A percentile compares a stretch with the other conserved stretches of the same genome.
These are phyloP conservation scores for Malus asiatica DNA, from an alignment of 306 rosid species.

Conservation along the genomic window DNA sequence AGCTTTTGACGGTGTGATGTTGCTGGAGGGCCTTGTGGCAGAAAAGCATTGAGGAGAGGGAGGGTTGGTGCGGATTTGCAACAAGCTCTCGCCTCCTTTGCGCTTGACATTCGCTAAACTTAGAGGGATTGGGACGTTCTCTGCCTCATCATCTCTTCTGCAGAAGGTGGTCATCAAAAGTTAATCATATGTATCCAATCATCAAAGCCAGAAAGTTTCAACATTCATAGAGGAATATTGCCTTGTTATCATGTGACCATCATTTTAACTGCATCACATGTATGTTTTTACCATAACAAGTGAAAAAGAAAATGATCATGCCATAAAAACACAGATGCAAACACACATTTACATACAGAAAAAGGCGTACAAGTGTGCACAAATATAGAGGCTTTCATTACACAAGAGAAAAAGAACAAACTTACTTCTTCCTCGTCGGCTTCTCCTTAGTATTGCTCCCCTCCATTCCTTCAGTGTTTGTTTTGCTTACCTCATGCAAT, in stretches of 20 bases:
- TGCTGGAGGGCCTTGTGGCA: slow-evolving; percentile 27
- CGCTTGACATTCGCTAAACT: slow-evolving; percentile 39
- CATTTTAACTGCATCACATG: not conserved
- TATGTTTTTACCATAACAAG: not conserved
- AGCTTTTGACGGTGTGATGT: slow-evolving; percentile 36
- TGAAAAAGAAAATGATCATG: not conserved
- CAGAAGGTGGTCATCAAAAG: slow-evolving; percentile 14
- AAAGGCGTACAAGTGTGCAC: too few relatives aligned
- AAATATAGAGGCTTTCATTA: not conserved
- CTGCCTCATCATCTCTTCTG: slow-evolving; percentile 53
- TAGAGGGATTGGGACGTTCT: slow-evolving; percentile 53
- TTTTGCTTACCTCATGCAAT: slow-evolving; percentile 30
- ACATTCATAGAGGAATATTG: not conserved
- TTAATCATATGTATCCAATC: not conserved
- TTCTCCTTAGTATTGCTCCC: slow-evolving; percentile 34
- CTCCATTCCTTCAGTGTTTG: slow-evolving; percentile 21
- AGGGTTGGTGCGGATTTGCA: slow-evolving; percentile 76
- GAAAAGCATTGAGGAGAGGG: slow-evolving; percentile 99
- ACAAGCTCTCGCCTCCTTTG: slow-evolving; percentile 36
- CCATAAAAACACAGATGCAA: not conserved
- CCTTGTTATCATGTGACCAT: not conserved
- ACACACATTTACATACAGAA: not conserved
- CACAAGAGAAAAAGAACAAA: not conserved
- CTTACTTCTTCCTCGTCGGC: slow-evolving; percentile 54
- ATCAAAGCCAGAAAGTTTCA: not conserved